These are phyloP conservation scores for Leccinum obscurum DNA, from an alignment of 768 basidiomycete genomes.

Conservation along the genomic window DNA sequence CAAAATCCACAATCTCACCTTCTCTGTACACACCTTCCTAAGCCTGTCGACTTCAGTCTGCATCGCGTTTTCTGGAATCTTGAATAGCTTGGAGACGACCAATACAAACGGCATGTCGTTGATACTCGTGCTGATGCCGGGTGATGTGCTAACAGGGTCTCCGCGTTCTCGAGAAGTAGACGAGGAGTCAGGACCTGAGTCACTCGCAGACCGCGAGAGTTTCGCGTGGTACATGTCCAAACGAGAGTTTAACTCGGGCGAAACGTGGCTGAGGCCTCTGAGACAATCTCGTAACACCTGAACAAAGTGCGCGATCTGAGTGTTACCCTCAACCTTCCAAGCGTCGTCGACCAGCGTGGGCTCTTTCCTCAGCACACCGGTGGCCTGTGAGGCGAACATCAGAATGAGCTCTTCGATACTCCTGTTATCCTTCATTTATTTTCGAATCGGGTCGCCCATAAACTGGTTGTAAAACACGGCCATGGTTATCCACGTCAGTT, in stretches of 20 bases:
- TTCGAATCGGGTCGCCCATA: slow-evolving; percentile 76
- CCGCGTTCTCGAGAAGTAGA: slow-evolving; percentile 56
- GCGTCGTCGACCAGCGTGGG: slow-evolving; percentile 78
- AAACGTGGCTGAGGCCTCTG: slow-evolving; percentile 68
- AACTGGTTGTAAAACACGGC: slow-evolving; percentile 92
- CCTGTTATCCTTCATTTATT: slow-evolving; percentile 92
- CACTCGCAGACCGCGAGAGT: slow-evolving; percentile 61
- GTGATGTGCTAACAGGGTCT: slow-evolving; percentile 45
- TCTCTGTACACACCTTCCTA: slow-evolving; percentile 67
- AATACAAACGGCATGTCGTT: slow-evolving; percentile 77
- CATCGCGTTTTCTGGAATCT: slow-evolving; percentile 63
- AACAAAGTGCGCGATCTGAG: slow-evolving; percentile 88
- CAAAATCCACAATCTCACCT: slow-evolving; percentile 41
- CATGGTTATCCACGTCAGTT: slow-evolving; percentile 85
- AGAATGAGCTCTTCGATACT: slow-evolving; percentile 98
- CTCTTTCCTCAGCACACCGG: slow-evolving; percentile 85
- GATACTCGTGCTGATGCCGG: slow-evolving; percentile 47
- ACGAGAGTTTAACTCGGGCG: slow-evolving; percentile 78
- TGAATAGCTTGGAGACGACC: slow-evolving; percentile 71
- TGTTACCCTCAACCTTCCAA: slow-evolving; percentile 93
- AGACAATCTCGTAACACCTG: slow-evolving; percentile 82
- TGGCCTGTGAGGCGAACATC: slow-evolving; percentile 92
- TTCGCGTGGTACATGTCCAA: slow-evolving; percentile 85
- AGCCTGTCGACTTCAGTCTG: slow-evolving; percentile 75
- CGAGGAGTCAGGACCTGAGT: slow-evolving; percentile 67